phyloP scores from a whole-genome alignment of 257 asterid genomes.

The Linaria vulgaris region DNA sequence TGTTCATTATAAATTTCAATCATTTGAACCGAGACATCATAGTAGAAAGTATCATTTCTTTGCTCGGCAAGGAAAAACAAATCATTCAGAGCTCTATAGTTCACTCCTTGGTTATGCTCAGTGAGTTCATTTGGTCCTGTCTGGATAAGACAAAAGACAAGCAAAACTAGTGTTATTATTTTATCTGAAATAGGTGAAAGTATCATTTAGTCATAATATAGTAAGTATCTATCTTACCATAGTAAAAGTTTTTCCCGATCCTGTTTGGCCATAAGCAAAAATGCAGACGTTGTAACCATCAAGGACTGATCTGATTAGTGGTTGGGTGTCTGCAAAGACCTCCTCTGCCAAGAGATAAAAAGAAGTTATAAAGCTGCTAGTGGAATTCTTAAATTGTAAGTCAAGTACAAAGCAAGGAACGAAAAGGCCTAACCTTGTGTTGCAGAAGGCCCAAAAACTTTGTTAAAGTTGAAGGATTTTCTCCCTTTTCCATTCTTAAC shows the following conservation, averaged over 20 bases:
- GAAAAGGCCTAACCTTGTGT: conserved; percentile 68
- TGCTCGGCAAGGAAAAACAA: conserved; percentile 79
- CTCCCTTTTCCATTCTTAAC: conserved; percentile 69
- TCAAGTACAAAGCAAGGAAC: neutral
- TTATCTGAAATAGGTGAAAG: conserved; percentile 17
- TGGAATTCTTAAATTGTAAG: conserved; percentile 7
- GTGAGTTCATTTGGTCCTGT: conserved; percentile 87
- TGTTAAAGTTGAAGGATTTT: conserved; percentile 80
- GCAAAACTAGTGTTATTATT: conserved; percentile 15
- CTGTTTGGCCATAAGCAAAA: conserved; percentile 98
- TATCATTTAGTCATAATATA: neutral
- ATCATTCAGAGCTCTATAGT: conserved; percentile 86
- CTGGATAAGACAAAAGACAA: conserved; percentile 44
- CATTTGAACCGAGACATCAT: conserved; percentile 94
- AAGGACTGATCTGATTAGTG: conserved; percentile 84
- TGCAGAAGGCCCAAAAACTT: conserved; percentile 85
- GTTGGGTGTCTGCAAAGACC: conserved; percentile 86
- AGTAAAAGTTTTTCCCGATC: conserved; percentile 95
- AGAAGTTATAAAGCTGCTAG: conserved; percentile 21
- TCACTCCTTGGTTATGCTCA: conserved; percentile 78
- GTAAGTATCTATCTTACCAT: conserved; percentile 54
- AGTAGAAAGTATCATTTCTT: conserved; percentile 69
- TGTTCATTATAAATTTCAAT: conserved; percentile 96
- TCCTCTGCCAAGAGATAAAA: conserved; percentile 56
- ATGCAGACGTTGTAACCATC: conserved; percentile 97